Evolutionary conservation across 2,329 filamentous ascomycete species (phyloP).

Genomic region (Keithomyces neogunnii): DNA sequence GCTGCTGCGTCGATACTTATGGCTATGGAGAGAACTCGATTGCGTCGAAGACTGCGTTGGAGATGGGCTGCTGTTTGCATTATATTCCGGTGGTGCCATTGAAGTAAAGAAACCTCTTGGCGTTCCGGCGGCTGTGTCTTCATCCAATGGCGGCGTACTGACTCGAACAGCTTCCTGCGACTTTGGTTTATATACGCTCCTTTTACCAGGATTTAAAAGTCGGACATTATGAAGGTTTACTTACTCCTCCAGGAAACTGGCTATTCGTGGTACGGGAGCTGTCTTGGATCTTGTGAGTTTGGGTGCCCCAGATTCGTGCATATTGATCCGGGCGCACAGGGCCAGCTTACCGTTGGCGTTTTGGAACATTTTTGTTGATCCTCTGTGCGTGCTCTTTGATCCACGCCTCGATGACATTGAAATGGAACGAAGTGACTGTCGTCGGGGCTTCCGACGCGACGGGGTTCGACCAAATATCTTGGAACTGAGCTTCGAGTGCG

Average conservation of each 20-base stretch:
- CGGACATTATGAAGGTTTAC: conserved; percentile 2
- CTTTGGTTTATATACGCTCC: not conserved
- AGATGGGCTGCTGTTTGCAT: not conserved
- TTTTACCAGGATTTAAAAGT: not conserved
- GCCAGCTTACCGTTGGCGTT: conserved; percentile 1
- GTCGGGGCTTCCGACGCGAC: conserved; percentile 31
- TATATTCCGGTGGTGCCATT: conserved; percentile 20
- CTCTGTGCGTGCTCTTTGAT: conserved; percentile 1
- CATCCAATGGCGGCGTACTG: conserved; percentile 35
- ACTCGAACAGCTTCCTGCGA: conserved; percentile 40
- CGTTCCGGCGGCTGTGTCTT: conserved; percentile 26
- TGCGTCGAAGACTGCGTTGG: conserved; percentile 3
- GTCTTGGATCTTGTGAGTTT: conserved; percentile 5
- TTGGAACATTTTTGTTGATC: not conserved
- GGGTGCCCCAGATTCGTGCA: not conserved
- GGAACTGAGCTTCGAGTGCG: conserved; percentile 18
- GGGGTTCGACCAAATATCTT: conserved; percentile 33
- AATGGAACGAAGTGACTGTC: conserved; percentile 26
- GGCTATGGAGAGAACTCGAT: conserved; percentile 11
- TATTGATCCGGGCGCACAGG: not conserved
- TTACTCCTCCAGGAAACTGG: conserved; percentile 27
- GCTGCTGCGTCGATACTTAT: conserved; percentile 14
- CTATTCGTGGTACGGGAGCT: conserved; percentile 9
- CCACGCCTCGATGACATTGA: conserved; percentile 18
- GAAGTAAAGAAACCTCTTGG: conserved; percentile 36